Conservation (phyloP, 2,329 filamentous ascomycete species). For the Phyllosticta citribraziliensis region DNA sequence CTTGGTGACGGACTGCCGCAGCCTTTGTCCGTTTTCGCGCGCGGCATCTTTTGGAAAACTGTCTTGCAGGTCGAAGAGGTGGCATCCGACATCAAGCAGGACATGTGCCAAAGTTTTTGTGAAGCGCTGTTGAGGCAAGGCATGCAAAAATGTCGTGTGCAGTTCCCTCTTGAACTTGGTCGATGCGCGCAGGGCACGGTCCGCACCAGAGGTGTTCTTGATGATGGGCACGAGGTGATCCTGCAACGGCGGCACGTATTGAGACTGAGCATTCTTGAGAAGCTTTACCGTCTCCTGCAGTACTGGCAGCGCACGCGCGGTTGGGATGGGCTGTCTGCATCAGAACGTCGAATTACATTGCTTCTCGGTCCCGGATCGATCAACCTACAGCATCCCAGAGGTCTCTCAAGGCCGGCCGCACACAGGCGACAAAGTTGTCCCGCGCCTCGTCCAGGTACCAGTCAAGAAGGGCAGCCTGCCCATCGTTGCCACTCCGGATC, state of each 20-base stretch:
- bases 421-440: conserved; percentile 30
- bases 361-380: conserved; percentile 29
- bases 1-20: neutral
- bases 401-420: conserved; percentile 20
- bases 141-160: conserved; percentile 56
- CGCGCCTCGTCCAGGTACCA: conserved; percentile 38
- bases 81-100: conserved; percentile 43
- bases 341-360: neutral
- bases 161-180: conserved; percentile 51
- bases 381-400: conserved; percentile 22
- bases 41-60: neutral
- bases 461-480: conserved; percentile 25
- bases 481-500: conserved; percentile 11
- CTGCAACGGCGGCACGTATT: conserved; percentile 27
- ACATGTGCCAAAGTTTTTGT: conserved; percentile 46
- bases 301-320: conserved; percentile 19
- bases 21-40: conserved; percentile 1
- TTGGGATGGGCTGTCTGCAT: conserved; percentile 14
- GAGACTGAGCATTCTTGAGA: conserved; percentile 26
- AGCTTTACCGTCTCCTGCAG: conserved; percentile 28
- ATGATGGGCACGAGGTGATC: conserved; percentile 26
- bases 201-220: conserved; percentile 30
- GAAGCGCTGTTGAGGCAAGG: conserved; percentile 43
- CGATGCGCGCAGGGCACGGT: conserved; percentile 27
- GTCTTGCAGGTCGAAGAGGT: conserved; percentile 32